Evolutionary conservation across 768 basidiomycete species (phyloP).

Genomic region (Tricholoma sp.): DNA sequence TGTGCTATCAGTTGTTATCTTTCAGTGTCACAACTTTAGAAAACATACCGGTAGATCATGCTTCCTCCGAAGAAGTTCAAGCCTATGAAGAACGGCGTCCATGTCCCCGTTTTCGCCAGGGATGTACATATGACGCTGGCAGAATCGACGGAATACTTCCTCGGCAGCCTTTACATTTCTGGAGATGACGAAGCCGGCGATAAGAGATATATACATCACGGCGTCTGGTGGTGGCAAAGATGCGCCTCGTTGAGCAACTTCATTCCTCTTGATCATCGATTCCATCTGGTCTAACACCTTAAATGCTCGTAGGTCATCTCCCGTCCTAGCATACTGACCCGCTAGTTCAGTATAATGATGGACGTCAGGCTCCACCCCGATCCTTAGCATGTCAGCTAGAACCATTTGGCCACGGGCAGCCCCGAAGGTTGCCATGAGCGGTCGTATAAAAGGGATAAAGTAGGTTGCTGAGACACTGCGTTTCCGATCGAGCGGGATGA

Average conservation of each 20-base stretch:
- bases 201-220: slow-evolving; percentile 31
- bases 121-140: slow-evolving; percentile 16
- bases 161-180: slow-evolving; percentile 23
- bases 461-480: slow-evolving; percentile 22
- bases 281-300: slow-evolving; percentile 40
- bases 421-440: slow-evolving; percentile 28
- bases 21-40: not conserved
- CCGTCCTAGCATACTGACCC: slow-evolving; percentile 37
- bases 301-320: slow-evolving; percentile 30
- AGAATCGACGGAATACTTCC: slow-evolving; percentile 23
- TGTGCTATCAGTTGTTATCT: not conserved
- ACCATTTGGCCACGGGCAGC: slow-evolving; percentile 32
- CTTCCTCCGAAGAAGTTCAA: not conserved
- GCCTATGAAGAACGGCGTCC: slow-evolving; percentile 4
- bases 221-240: slow-evolving; percentile 22
- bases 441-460: slow-evolving; percentile 52
- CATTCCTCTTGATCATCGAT: not conserved
- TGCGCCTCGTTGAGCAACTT: not conserved
- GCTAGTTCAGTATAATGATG: slow-evolving; percentile 49
- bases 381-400: slow-evolving; percentile 46
- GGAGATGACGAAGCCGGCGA: slow-evolving; percentile 32
- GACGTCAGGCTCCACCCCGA: slow-evolving; percentile 40
- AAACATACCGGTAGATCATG: not conserved
- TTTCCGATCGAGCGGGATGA: slow-evolving; percentile 27
- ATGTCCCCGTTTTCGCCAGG: slow-evolving; percentile 15